Base-by-base conservation (phyloP, 2,329 filamentous ascomycete species). In the Epichloe sibirici region DNA sequence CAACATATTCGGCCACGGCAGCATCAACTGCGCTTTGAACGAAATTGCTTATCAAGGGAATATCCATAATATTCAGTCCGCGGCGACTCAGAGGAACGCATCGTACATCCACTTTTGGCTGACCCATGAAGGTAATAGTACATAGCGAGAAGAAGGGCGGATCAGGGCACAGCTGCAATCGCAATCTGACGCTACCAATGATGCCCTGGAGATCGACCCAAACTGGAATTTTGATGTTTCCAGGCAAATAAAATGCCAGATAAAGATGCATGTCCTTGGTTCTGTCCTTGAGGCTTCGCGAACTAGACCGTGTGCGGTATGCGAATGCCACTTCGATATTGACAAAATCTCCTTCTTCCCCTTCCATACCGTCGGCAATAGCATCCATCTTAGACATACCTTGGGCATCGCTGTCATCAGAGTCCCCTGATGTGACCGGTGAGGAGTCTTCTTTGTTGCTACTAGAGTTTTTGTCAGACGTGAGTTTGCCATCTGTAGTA, bases 101-200 rank as follows among this genome's bases (percentile, higher is more conserved):
- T 9, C 82, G 83, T 5, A 88, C 69, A 53, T 83, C 79, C 11
- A 86, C 83, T 60, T 84, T 84, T 0, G 86, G 86, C 62, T 89
- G 85, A 2, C 86, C 86, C 11, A 89, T 76, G 56, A 89, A 85
- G 0, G 85, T 86, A 54, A 88, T 61, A 1, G 85, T 89, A 61
- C 82, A 86, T 4, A 88, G 72, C n/a, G 80, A 79, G 66, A 89
- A 83, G 68, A 90, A 89, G 0, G 86, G 86, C 0, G 86, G 85
- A 59, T 90, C 85, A 0, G 86, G 85, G 2, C 82, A 85, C 1
- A 89, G 74, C 61, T 90, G 86, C 11, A 90, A 71, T 28, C 86
- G 77, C 52, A 88, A 61, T 4, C 86, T 76, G 68, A 86, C 73
- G 1, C 80, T 85, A 17, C 85, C 83, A n/a, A 90, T 75, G 13